Evolutionary conservation across 331 rosid genomes (phyloP), one percentile per base, ranked within the genome.

Genomic region (Pyrus hybrid): DNA sequence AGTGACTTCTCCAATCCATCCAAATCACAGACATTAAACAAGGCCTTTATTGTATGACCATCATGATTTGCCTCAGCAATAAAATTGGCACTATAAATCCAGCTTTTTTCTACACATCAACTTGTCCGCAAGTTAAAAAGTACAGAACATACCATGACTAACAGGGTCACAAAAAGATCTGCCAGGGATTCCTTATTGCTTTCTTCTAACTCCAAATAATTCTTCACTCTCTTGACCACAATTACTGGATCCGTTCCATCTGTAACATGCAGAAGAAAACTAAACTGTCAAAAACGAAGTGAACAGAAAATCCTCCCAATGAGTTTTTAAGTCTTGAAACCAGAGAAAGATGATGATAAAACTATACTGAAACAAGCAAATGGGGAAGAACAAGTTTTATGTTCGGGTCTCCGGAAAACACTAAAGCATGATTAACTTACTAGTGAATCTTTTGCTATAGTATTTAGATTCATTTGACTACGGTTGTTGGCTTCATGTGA

Each of bases 191-290:
- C 75, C n/a, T 54, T 71, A 62, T 71, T 71, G 37, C 51, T 33
- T 21, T 71, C 54, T 21, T 65, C 66, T 7, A 54, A 71, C 75
- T 71, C 75, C 16, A 22, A 32, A 54, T 54, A 53, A 13, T 8
- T 54, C 16, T 53, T 22, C 58, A 13, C 64, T n/a, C 65, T 71
- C 51, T 56, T 56, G 51, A n/a, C 5, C 65, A 71, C 65, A 56
- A 62, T n/a, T 33, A 41, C 49, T n/a, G 75, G 75, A 71, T 54
- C 75, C 4, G 75, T 71, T 71, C 75, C 66, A 71, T 71, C 75
- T 71, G 64, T 30, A 62, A 56, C n/a, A 37, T 3, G 14, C 32
- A 64, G 4, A 71, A 17, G 47, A 17, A 30, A 21, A 37, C 45
- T 56, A 12, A 32, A 54, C 13, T 30, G 49, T 30, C 30, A 54